Conservation (phyloP, 1,284 basidiomycete species). For the Volvariella volvacea region DNA sequence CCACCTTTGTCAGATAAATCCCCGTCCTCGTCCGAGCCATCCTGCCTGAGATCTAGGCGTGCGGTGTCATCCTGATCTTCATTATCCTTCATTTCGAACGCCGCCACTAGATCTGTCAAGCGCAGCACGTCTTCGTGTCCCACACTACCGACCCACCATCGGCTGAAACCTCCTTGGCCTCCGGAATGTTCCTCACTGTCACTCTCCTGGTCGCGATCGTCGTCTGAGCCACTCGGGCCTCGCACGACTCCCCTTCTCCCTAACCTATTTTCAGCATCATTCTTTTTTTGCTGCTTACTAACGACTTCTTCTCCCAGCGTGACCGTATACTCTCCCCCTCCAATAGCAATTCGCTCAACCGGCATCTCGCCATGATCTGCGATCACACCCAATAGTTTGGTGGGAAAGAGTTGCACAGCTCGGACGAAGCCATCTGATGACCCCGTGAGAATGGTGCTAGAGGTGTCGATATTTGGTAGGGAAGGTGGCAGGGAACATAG, state of each 20-base stretch:
- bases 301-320: slow-evolving; percentile 22
- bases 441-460: slow-evolving; percentile 82
- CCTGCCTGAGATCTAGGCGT: slow-evolving; percentile 2
- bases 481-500: slow-evolving; percentile 67
- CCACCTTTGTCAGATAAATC: slow-evolving; percentile 14
- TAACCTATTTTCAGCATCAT: slow-evolving; percentile 6
- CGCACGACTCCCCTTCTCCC: slow-evolving; percentile 6
- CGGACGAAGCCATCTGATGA: slow-evolving; percentile 91
- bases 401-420: slow-evolving; percentile 86
- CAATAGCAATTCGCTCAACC: slow-evolving; percentile 77
- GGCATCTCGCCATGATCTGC: slow-evolving; percentile 89
- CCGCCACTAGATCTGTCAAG: slow-evolving; percentile 73
- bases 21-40: slow-evolving; percentile 13
- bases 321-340: slow-evolving; percentile 26
- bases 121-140: slow-evolving; percentile 86
- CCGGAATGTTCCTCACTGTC: slow-evolving; percentile 17
- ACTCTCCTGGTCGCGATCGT: slow-evolving; percentile 32
- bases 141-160: slow-evolving; percentile 87
- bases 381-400: slow-evolving; percentile 85
- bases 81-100: slow-evolving; percentile 34
- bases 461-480: slow-evolving; percentile 49
- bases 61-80: slow-evolving; percentile 12
- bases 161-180: slow-evolving; percentile 10
- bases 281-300: slow-evolving; percentile 30
- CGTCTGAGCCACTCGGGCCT: slow-evolving; percentile 19